Conservation (phyloP, 169 alveolate genomes). For the Plasmodium vivax region DNA sequence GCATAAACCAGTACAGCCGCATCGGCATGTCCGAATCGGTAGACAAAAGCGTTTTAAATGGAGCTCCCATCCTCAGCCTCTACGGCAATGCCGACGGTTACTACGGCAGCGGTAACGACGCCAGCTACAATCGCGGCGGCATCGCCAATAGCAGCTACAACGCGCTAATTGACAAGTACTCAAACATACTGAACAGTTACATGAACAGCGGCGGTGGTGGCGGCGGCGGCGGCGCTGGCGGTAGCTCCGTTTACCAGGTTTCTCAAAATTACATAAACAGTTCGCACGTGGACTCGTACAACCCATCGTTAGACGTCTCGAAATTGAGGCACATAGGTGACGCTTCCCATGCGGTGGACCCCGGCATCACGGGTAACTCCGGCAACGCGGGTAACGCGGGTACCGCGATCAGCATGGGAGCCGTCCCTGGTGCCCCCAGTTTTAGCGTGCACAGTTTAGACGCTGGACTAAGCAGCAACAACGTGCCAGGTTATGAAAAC, state of each 20-base stretch:
- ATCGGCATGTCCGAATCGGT: not conserved
- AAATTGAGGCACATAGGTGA: conserved; percentile 7
- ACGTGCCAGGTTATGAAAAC: conserved; percentile 2
- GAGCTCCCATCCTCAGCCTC: not conserved
- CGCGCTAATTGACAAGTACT: conserved; percentile 50
- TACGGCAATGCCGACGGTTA: not conserved
- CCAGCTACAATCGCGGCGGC: not conserved
- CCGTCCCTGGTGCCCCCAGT: not conserved
- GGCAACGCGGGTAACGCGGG: not conserved
- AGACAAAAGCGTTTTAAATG: not conserved
- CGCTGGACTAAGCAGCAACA: not conserved
- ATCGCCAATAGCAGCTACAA: conserved; percentile 15
- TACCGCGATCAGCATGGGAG: not conserved
- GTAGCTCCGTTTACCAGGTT: conserved; percentile 10
- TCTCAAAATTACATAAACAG: conserved; percentile 11
- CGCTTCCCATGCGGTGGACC: not conserved
- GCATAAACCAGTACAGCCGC: conserved; percentile 3
- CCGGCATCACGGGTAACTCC: not conserved
- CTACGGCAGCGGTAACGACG: not conserved
- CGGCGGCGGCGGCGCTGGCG: not conserved
- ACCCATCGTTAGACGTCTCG: conserved; percentile 13
- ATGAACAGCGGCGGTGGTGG: conserved; percentile 2
- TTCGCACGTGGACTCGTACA: conserved; percentile 21
- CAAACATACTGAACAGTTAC: conserved; percentile 57
- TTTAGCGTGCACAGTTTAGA: conserved; percentile 5